Evolutionary conservation across 164 flowering plant genomes (phyloP), one percentile per base, ranked within the genome.

Genomic region (Akebia trifoliata): DNA sequence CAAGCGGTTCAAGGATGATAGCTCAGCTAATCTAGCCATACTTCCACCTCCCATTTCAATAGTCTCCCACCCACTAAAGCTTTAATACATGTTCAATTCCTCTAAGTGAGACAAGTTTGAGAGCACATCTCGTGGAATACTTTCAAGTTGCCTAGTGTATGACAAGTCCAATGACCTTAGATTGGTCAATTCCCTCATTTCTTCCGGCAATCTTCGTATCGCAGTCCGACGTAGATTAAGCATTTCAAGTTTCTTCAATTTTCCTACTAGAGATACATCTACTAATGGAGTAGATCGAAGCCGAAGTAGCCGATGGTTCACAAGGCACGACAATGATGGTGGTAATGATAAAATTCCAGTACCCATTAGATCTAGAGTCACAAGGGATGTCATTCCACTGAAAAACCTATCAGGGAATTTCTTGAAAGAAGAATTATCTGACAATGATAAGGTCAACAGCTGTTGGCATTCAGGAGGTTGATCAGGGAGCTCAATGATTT

Each of bases 111-210:
- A 26, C 10, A 60, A n/a, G 17, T 21, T 37, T 29, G 38, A 50
- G 28, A 60, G 38, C 6, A 28, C 18, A 3, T 39, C 12, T 1
- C 48, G 6, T 18, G 56, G 29, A 12, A 60, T 50, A 8, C 7
- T 7, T 28, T 7, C 8, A 17, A 18, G 22, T 2, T 29, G 12
- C 7, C 4, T 12, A 28, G 25, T 20, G 9, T 7, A 17, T 18
- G 47, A 39, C 29, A 60, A 28, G 30, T 60, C 39, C 25, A 60
- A 38, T 6, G 38, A 15, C 29, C 15, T 50, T 50, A 60, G 30
- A 38, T 39, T 60, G 8, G 29, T 10, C 48, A 60, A 11, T 29
- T 30, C 6, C 21, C 47, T 26, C 3, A 38, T 21, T 14, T 39
- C 34, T 38, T 38, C 29, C 6, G 45, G 34, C 4, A 55, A 25